Base-by-base conservation (phyloP, 2,329 filamentous ascomycete species). In the Rutstroemia sp. region DNA sequence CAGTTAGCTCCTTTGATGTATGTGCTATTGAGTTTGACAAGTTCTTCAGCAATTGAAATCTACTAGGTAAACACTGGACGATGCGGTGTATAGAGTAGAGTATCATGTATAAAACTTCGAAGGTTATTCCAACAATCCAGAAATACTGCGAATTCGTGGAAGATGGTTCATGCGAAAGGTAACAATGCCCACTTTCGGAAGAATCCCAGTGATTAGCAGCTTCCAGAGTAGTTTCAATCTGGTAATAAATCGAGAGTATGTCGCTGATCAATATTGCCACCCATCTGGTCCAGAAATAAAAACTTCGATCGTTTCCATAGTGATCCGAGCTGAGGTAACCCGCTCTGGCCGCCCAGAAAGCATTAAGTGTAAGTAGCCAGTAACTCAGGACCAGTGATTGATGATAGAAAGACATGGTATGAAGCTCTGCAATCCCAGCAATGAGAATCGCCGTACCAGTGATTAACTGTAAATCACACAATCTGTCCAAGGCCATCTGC, bases 401-500 rank as follows among this genome's bases (percentile, higher is more conserved):
- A 10, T 61, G 60, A 46, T 61, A 61, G 39, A 58, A 60, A 10
- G 45, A 49, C 58, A 58, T 54, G 0, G 34, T 45, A 12, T 52
- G 23, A 16, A 56, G 19, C 46, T 60, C 55, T 12, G 39, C 55
- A 5, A 60, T 38, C 9, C 42, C 59, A 9, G 56, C 59, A 34
- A 61, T 58, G 12, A 61, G 18, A 12, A 61, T 60, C 2, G 58
- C 49, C 1, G 49, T 60, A 5, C 59, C 56, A 18, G 58, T 61
- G 2, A 58, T 47, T 16, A 58, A 14, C 41, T 61, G 58, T 3
- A 61, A n/a, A 16, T 60, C 56, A 25, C 59, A 61, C 7, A 60
- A 45, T 16, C 51, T 42, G 50, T 58, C 52, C 7, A 60, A 54
- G 10, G 52, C 38, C 30, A 49, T 25, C 21, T 56, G 49, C 6